Percentiles rank a stretch among this genome's conserved stretches.
phyloP scores from a whole-genome alignment of 345 rosid species.

The Eucalyptus grandis region DNA sequence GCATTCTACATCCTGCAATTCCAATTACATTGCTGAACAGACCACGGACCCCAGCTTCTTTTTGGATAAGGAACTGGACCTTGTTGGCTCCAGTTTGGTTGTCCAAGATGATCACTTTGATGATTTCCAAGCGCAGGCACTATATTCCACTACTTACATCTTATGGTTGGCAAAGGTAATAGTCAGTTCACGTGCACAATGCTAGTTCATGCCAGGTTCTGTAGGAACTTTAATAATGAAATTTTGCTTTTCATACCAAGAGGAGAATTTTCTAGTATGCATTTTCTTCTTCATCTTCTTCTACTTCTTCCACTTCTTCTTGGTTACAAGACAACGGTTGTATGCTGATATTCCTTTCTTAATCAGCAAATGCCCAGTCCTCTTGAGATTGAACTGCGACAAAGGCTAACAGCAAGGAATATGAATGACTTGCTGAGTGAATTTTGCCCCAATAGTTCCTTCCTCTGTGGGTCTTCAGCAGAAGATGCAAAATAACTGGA shows the following conservation, averaged over 20 bases:
- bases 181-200: not conserved
- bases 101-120: conserved; percentile 45
- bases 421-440: not conserved
- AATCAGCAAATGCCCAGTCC: not conserved
- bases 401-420: not conserved
- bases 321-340: not conserved
- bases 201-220: not conserved
- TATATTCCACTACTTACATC: conserved; percentile 42
- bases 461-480: not conserved
- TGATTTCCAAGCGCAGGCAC: conserved; percentile 59
- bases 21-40: conserved; percentile 2
- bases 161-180: conserved; percentile 71
- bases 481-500: not conserved
- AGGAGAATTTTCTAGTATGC: not conserved
- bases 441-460: not conserved
- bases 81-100: conserved; percentile 32
- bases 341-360: not conserved
- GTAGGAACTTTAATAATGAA: not conserved
- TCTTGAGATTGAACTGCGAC: not conserved
- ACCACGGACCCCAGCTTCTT: conserved; percentile 10
- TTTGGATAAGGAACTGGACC: conserved; percentile 45
- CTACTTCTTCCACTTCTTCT: not conserved
- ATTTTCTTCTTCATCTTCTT: not conserved
- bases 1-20: not conserved
- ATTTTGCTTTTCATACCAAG: not conserved